Percentiles rank a stretch among this genome's conserved stretches.
phyloP scores from a whole-genome alignment of 2,329 filamentous ascomycete species.

The Calonectria hongkongensis region DNA sequence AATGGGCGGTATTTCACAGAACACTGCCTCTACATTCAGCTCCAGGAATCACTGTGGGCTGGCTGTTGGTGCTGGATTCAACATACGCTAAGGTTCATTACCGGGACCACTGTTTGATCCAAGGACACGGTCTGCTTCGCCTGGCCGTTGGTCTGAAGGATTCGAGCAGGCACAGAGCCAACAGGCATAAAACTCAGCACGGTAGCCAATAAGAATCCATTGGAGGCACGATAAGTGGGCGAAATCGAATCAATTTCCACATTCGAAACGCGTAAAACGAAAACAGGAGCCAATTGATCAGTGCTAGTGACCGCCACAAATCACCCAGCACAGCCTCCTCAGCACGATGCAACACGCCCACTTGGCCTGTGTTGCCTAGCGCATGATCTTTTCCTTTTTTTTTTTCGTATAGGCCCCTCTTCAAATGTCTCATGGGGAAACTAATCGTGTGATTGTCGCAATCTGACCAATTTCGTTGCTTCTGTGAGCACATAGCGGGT shows the following conservation, averaged over 20 bases:
- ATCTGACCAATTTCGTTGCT: not conserved
- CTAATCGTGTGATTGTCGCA: not conserved
- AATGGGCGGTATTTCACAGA: not conserved
- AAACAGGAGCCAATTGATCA: not conserved
- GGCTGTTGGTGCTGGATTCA: too few relatives aligned
- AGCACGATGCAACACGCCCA: not conserved
- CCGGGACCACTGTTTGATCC: not conserved
- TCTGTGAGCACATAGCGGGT: conserved; percentile 2
- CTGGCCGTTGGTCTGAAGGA: not conserved
- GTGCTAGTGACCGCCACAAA: not conserved
- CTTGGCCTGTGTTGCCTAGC: not conserved
- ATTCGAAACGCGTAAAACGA: not conserved
- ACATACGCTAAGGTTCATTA: too few relatives aligned
- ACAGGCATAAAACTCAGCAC: not conserved
- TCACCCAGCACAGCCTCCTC: conserved; percentile 12
- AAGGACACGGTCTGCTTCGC: not conserved
- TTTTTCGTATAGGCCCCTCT: not conserved
- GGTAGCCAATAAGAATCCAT: not conserved
- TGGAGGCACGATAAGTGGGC: not conserved
- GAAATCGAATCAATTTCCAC: not conserved
- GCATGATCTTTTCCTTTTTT: not conserved
- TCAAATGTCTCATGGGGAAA: conserved; percentile 1
- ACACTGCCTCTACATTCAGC: not conserved
- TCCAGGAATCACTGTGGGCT: not conserved
- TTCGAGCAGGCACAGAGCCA: not conserved